phyloP scores from a whole-genome alignment of 306 rosid species.

The Sphenostylis stenocarpa region DNA sequence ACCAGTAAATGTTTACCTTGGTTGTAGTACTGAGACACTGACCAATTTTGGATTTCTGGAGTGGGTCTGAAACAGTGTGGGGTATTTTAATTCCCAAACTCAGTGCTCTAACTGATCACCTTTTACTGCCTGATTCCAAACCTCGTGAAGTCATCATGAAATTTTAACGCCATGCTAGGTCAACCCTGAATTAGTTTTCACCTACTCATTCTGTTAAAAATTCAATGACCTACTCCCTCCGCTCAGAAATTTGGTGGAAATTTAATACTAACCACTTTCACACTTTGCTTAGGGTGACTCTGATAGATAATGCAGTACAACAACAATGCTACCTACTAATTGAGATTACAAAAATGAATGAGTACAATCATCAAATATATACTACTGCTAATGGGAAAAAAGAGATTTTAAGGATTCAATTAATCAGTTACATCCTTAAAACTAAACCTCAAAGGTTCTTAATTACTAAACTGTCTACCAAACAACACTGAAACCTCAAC shows the following conservation, averaged over 20 bases:
- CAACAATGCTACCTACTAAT: neutral
- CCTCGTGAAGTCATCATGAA: conserved; percentile 67
- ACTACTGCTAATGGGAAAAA: neutral
- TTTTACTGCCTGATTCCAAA: conserved; percentile 37
- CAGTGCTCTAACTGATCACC: conserved; percentile 45
- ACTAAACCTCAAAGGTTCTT: neutral
- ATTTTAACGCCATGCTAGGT: conserved; percentile 36
- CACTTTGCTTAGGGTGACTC: too few relatives aligned
- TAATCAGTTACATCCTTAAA: neutral
- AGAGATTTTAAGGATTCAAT: neutral
- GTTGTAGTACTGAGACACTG: conserved; percentile 32
- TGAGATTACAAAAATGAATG: neutral
- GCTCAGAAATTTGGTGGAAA: neutral
- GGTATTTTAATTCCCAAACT: conserved; percentile 43
- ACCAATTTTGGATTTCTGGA: conserved; percentile 33
- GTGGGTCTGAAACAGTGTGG: conserved; percentile 16
- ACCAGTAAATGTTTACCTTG: conserved; percentile 37
- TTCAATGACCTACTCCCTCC: neutral
- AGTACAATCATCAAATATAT: neutral
- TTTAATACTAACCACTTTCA: neutral
- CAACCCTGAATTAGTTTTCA: conserved; percentile 29
- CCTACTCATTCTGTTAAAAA: neutral
- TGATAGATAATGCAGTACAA: too few relatives aligned
- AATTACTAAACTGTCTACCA: neutral
- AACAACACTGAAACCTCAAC: neutral